Conservation (phyloP, 345 rosid species). For the Angophora floribunda region DNA sequence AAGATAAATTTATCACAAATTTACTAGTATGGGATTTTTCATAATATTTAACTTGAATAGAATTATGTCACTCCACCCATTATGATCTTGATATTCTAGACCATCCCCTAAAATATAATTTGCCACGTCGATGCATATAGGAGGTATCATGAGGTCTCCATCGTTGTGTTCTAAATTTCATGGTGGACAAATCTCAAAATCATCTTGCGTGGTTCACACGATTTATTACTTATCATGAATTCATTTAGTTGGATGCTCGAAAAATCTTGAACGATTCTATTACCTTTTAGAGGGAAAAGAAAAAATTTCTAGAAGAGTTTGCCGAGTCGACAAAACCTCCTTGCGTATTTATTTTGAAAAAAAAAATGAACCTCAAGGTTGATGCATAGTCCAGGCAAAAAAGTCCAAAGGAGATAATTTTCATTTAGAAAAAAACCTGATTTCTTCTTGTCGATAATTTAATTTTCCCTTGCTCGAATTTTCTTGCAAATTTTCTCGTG, state of each 20-base stretch:
- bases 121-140: background rate
- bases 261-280: background rate
- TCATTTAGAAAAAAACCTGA: background rate
- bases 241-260: background rate
- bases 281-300: background rate
- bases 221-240: background rate
- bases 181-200: background rate
- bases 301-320: background rate
- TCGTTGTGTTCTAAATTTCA: background rate
- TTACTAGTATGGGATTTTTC: accelerated
- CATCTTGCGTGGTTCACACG: background rate
- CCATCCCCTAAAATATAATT: background rate
- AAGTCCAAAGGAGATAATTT: background rate
- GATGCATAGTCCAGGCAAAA: background rate
- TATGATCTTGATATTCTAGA: background rate
- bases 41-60: accelerated
- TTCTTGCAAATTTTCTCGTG: background rate
- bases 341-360: background rate
- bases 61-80: background rate
- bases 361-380: background rate
- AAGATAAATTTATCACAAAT: no score
- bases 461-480: background rate
- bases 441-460: background rate
- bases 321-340: background rate
- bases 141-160: background rate